These are phyloP conservation scores for Paecilomyces sp. DNA, from an alignment of 2,329 filamentous ascomycete species.

Conservation along the genomic window DNA sequence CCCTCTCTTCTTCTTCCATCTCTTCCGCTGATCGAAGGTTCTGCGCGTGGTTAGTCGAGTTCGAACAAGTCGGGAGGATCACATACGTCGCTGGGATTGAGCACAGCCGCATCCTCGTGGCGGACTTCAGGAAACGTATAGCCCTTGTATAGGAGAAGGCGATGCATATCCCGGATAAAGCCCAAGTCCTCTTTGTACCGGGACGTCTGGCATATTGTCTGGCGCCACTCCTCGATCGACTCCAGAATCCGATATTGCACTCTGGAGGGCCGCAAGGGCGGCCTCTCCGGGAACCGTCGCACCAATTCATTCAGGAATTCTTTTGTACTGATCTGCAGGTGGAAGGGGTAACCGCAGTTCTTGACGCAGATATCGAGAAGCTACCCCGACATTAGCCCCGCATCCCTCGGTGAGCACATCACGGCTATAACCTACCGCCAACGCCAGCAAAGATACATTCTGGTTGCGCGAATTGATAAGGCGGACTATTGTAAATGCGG, in stretches of 20 bases:
- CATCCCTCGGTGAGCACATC: slow-evolving; percentile 1
- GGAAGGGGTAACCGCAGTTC: slow-evolving; percentile 98
- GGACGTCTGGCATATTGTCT: slow-evolving; percentile 96
- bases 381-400: slow-evolving; percentile 28
- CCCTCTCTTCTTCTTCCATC: slow-evolving; percentile 94
- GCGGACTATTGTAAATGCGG: slow-evolving; percentile 84
- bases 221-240: slow-evolving; percentile 95
- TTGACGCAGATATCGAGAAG: slow-evolving; percentile 98
- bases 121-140: slow-evolving; percentile 92
- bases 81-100: slow-evolving; percentile 93
- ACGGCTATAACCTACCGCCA: slow-evolving; percentile 47
- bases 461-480: slow-evolving; percentile 96
- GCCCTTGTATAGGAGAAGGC: slow-evolving; percentile 90
- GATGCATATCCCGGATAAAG: slow-evolving; percentile 96
- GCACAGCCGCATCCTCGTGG: slow-evolving; percentile 86
- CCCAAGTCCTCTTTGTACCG: slow-evolving; percentile 95
- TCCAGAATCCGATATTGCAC: slow-evolving; percentile 92
- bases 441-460: slow-evolving; percentile 83
- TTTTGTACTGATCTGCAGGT: slow-evolving; percentile 96
- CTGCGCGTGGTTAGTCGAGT: slow-evolving; percentile 41
- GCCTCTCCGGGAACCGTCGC: slow-evolving; percentile 87
- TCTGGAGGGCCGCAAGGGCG: slow-evolving; percentile 74
- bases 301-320: slow-evolving; percentile 98
- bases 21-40: slow-evolving; percentile 94
- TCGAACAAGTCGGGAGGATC: slow-evolving; percentile 3